Base-by-base conservation (phyloP, 768 basidiomycete species). In the Mycena rosella region DNA sequence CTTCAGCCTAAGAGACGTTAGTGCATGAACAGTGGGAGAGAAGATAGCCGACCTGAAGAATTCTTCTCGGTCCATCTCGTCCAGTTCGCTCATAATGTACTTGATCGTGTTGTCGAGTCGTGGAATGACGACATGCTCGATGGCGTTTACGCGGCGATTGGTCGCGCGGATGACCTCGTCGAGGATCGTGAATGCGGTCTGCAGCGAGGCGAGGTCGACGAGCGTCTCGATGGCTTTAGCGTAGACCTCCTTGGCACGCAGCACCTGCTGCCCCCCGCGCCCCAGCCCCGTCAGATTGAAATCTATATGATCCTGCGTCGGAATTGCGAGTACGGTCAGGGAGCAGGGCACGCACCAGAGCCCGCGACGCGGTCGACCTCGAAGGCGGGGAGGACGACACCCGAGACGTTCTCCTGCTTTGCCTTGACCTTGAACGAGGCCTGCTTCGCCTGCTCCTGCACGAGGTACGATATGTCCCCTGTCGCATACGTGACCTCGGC, bases 131-230 rank as follows among this genome's bases (percentile, higher is more conserved):
- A 99, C 91, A 77, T 99, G 96, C 74, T 99, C 98, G 71, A 99
- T 97, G 3, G 98, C 98, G 75, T 99, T 99, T 44, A 99, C 98
- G 69, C 98, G 91, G 57, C 98, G 93, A 79, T 99, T 99, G 40
- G 98, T 99, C n/a, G 96, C 96, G 52, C 95, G 93, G 75, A 99
- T 99, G 67, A 99, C 98, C 81, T 99, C 98, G 80, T 99, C 98
- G 40, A 99, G 88, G 72, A 99, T 98, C 63, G 92, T 97, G 83
- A 99, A 99, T 6, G 98, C 98, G 0, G 98, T 99, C 82, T 99
- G 93, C 45, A 99, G 83, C 15, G 96, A 97, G 1, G 98, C 98
- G 38, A 99, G 88, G 79, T 99, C 97, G 42, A 99, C 97, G 29
- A 99, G 86, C 4, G 96, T 98, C 79, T 97, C 96, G 27, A 99